Conservation (phyloP, 805 yeast species). For the Hanseniaspora taiwanica region DNA sequence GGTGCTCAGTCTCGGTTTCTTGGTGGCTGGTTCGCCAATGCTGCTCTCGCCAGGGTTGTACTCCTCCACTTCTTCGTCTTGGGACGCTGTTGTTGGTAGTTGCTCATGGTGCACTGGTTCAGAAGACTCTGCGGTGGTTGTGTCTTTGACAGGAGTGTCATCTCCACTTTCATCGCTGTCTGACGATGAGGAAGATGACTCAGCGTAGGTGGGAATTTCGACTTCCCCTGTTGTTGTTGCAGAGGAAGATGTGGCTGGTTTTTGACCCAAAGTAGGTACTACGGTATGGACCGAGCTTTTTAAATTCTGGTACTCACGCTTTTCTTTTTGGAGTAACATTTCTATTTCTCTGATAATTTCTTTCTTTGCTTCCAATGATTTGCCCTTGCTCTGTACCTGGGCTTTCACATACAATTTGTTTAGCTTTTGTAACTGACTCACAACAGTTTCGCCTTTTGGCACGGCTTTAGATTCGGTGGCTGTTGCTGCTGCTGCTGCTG, state of each 20-base stretch:
- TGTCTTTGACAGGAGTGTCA: conserved; percentile 3
- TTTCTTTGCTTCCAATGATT: conserved; percentile 19
- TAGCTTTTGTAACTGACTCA: conserved; percentile 15
- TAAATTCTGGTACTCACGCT: conserved; percentile 18
- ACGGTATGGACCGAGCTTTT: conserved; percentile 19
- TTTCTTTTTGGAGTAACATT: conserved; percentile 15
- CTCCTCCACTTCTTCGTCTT: conserved; percentile 5
- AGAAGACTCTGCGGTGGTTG: conserved; percentile 1
- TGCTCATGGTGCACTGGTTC: conserved; percentile 3
- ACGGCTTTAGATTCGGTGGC: conserved; percentile 6
- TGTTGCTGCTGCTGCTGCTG: conserved; percentile 3
- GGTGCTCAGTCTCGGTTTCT: conserved; percentile 8
- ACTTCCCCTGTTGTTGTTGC: conserved; percentile 5
- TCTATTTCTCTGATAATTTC: conserved; percentile 15
- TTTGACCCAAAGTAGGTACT: conserved; percentile 11
- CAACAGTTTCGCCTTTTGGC: conserved; percentile 13
- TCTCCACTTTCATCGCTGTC: conserved; percentile 10
- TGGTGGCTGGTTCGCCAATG: conserved; percentile 10
- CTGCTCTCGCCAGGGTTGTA: conserved; percentile 6
- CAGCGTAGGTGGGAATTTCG: conserved; percentile 20
- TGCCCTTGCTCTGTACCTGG: conserved; percentile 16
- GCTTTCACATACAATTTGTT: conserved; percentile 19
- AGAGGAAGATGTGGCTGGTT: conserved; percentile 3
- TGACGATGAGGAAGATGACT: conserved; percentile 4
- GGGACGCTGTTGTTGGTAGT: conserved; percentile 3